Evolutionary conservation across 2,329 filamentous ascomycete species (phyloP), one percentile per base, ranked within the genome.

Genomic region (Aureobasidium lini): DNA sequence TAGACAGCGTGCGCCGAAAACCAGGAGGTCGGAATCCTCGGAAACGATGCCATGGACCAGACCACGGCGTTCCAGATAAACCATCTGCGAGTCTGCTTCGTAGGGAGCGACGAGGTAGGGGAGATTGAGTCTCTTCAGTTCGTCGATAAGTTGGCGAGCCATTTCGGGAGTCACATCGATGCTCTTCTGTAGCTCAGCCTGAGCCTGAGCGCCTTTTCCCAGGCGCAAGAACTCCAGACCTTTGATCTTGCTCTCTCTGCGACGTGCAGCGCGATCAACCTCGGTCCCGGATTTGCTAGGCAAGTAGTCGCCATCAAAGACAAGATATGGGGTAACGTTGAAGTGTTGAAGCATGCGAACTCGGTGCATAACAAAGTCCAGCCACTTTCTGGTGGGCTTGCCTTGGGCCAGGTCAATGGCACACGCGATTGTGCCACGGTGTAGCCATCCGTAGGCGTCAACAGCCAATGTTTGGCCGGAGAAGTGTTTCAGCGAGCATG

Each of bases 371-470:
- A 88, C 88, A 67, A 91, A 95, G 69, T 95, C 89, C 69, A 99
- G 84, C 78, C 91, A 94, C 76, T 90, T 95, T 57, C 84, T 86
- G 0, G 92, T 97, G 13, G 90, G 91, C 71, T 90, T 94, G 67
- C 84, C 90, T 67, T 93, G 82, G 37, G 91, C 94, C 63, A 99
- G 82, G 68, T 97, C 94, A 68, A 94, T 84, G 63, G 93, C 90
- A 77, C 93, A 97, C 52, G 89, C 84, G 64, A 95, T 86, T 48
- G 91, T 91, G 57, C 92, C 95, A 66, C 94, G 87, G 74, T 99
- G 94, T 59, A 99, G 85, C 94, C 95, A 99, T 71, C 93, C 94
- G 80, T 99, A 99, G 60, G 89, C 93, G 73, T 99, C 94, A 37
- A 99, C 86, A n/a, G 89, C 95, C 48, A 99, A 82, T 1, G 88